Evolutionary conservation across 345 rosid genomes (phyloP), one percentile per base, ranked within the genome.

Genomic region (Gossypium mustelinum): DNA sequence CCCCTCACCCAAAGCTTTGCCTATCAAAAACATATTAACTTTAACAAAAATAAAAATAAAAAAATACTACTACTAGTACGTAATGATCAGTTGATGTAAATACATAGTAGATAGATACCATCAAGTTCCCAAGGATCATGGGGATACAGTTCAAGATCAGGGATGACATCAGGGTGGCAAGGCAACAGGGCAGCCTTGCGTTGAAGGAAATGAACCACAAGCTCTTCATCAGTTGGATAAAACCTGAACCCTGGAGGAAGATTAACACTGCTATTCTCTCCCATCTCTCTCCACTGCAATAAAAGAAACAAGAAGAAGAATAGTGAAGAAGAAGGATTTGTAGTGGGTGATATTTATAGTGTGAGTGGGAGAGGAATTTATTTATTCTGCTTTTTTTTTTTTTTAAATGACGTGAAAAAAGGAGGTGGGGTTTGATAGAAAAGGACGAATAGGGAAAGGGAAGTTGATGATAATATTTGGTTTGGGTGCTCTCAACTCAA

Each of bases 211-310:
- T 92, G 98, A 76, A 92, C 97, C 0, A 94, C 87, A 7, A 94
- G 97, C 77, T 94, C 97, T 82, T 94, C 98, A 4, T 94, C 98
- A 0, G 95, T 91, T 0, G 98, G 98, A 57, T 72, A 82, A 58
- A 94, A 94, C 73, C 97, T 87, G 78, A 94, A 94, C 0, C 98
- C 98, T 2, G 98, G 98, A 1, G 98, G 98, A 9, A 94, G 89
- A 81, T 89, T 87, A 59, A 78, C 51, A 34, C 24, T 78, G 78
- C 34, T 47, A 67, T 52, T 61, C 34, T 85, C 87, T 59, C 72
- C 87, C 94, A 89, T 89, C 11, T 39, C 34, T 43, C 27, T 50
- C 11, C 39, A n/a, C 14, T 13, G 11, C 57, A 48, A 25, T 12
- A 25, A 25, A 27, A 6, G 27, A 2, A 2, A 47, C 3, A 16